Evolutionary conservation across 805 yeast species (phyloP), one percentile per base, ranked within the genome.

Genomic region (Candida pini): DNA sequence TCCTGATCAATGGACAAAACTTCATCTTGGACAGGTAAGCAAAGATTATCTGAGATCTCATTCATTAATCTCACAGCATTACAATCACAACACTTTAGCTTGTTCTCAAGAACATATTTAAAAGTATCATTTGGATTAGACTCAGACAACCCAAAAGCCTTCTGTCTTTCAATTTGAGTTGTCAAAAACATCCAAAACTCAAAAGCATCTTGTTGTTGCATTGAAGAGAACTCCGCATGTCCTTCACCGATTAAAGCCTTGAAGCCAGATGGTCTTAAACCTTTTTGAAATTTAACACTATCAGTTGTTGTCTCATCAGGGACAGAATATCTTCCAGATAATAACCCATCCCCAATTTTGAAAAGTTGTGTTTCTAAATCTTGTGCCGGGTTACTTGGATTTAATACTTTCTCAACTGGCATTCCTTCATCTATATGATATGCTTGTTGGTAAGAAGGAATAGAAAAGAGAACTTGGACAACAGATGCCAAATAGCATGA

Each of bases 121-220:
- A 90, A 78, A 12, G 68, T 46, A 33, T 71, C 68, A 38, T 76
- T 71, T 1, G 86, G 78, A 14, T 33, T 30, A 18, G 63, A 62
- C 0, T 43, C 44, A 21, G 64, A 58, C 6, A 48, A 39, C 8
- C 56, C 43, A 10, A 45, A 43, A 0, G 63, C 57, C 20, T 71
- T 60, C 31, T 64, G 56, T 5, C 56, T 54, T 42, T 82, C 89
- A 18, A 88, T 56, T 42, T 74, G 70, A 36, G 80, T 82, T 19
- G 79, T 51, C 7, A 90, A 57, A 53, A 78, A 82, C 5, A 75
- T 60, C 59, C 88, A 72, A 53, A 88, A 92, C 56, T 92, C 98
- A 64, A 79, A 83, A 0, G 97, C 92, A 63, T 92, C 99, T 57
- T 92, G 98, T 54, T 92, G 99, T 47, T 78, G 76, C 69, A 80